phyloP scores from a whole-genome alignment of 257 asterid species.

The Coffea canephora region DNA sequence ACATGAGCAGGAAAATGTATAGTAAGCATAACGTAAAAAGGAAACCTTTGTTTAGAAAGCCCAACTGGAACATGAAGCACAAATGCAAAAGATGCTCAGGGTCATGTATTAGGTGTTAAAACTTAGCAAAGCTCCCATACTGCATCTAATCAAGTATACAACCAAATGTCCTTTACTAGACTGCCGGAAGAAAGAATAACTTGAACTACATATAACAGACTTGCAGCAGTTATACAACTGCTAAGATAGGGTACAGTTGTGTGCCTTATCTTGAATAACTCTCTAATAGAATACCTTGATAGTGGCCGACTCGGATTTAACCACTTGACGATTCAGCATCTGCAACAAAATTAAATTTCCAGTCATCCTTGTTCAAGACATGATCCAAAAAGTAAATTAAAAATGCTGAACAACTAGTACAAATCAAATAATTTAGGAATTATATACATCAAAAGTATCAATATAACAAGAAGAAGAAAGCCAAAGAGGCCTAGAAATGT shows the following conservation, averaged over 20 bases:
- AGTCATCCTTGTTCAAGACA: neutral
- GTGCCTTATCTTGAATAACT: neutral
- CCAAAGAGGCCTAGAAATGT: neutral
- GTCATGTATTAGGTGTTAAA: neutral
- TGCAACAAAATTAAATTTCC: conserved; percentile 28
- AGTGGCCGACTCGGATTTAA: conserved; percentile 89
- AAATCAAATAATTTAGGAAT: neutral
- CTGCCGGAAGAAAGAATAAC: neutral
- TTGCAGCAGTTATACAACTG: neutral
- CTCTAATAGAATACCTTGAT: conserved; percentile 59
- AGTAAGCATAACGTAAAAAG: neutral
- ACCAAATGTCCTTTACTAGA: neutral
- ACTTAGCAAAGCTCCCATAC: neutral
- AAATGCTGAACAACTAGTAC: neutral
- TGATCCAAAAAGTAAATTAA: neutral
- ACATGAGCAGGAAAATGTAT: neutral
- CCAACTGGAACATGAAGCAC: neutral
- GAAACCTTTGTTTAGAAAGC: neutral
- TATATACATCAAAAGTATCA: neutral
- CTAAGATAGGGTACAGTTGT: neutral
- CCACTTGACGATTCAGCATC: conserved; percentile 89
- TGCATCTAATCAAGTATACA: neutral
- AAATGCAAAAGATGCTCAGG: neutral
- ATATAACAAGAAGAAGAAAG: neutral
- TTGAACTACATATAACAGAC: neutral